A percentile compares a stretch with the other conserved stretches of the same genome.
Conservation (phyloP, 2,329 filamentous ascomycete species). For the Blastomyces parvus region DNA sequence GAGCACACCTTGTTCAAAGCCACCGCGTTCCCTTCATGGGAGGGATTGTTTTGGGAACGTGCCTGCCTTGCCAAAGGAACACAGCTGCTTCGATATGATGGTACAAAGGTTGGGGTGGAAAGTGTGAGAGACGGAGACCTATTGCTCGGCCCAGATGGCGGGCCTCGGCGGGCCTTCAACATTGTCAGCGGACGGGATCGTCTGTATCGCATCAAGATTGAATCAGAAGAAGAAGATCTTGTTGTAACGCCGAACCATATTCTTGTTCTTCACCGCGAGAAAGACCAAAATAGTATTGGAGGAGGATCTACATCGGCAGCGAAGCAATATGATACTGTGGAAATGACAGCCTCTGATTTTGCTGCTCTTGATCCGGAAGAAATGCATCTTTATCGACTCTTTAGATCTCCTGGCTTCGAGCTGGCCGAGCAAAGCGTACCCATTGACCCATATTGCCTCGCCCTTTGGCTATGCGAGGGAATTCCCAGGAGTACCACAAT, state of each 20-base stretch:
- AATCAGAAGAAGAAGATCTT: slow-evolving; percentile 36
- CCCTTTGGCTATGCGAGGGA: slow-evolving; percentile 19
- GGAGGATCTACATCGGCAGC: slow-evolving; percentile 12
- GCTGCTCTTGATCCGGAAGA: slow-evolving; percentile 33
- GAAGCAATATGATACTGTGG: slow-evolving; percentile 33
- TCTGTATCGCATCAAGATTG: slow-evolving; percentile 43
- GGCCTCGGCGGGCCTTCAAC: slow-evolving; percentile 42
- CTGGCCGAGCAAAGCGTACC: slow-evolving; percentile 20
- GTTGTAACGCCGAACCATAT: slow-evolving; percentile 44
- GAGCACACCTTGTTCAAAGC: slow-evolving; percentile 96
- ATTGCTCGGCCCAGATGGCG: slow-evolving; percentile 43
- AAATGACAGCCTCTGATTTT: slow-evolving; percentile 41
- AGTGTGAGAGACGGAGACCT: slow-evolving; percentile 43
- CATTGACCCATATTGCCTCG: slow-evolving; percentile 16
- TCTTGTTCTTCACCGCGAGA: slow-evolving; percentile 36
- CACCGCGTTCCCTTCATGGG: slow-evolving; percentile 93
- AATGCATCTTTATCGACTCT: slow-evolving; percentile 29
- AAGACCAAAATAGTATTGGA: slow-evolving; percentile 7
- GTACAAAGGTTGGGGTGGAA: slow-evolving; percentile 39
- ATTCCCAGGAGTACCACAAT: slow-evolving; percentile 5
- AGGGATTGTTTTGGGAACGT: slow-evolving; percentile 84
- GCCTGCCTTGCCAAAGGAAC: slow-evolving; percentile 44
- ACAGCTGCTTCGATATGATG: slow-evolving; percentile 38
- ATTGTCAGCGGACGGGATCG: slow-evolving; percentile 40
- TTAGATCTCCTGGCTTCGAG: slow-evolving; percentile 29